These are phyloP conservation scores for Coemansia sp. DNA, from an alignment of 192 early-diverging fungal species.

Conservation along the genomic window DNA sequence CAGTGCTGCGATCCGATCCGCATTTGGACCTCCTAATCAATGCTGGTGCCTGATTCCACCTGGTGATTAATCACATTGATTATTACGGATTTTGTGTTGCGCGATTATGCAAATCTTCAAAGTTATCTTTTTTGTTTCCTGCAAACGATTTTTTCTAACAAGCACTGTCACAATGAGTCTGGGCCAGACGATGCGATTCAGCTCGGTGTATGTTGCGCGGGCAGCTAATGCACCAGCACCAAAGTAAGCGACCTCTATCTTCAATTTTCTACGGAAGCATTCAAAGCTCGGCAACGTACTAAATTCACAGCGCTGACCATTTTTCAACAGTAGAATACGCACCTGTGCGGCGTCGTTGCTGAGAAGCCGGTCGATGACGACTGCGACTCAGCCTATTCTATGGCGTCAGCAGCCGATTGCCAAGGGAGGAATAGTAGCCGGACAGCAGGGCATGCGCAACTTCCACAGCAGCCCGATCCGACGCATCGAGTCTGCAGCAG, in stretches of 20 bases:
- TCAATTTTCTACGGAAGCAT: too few species aligned
- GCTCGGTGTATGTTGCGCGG: conserved; percentile 10
- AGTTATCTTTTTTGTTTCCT: not conserved
- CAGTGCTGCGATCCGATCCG: not conserved
- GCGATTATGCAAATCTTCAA: not conserved
- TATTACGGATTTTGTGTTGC: not conserved
- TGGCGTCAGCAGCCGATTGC: not conserved
- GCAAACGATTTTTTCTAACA: not conserved
- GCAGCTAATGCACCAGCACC: conserved; percentile 11
- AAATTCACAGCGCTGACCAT: not conserved
- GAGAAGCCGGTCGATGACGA: not conserved
- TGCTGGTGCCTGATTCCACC: too few species aligned
- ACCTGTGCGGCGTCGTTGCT: not conserved
- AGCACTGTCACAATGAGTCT: not conserved
- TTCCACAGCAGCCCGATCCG: conserved; percentile 19
- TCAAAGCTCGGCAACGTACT: too few species aligned
- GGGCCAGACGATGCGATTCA: conserved; percentile 16
- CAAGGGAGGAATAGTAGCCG: not conserved
- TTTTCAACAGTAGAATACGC: not conserved
- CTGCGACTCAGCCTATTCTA: not conserved
- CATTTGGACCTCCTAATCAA: not conserved
- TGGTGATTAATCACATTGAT: not conserved
- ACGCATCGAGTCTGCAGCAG: not conserved
- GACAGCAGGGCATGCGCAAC: conserved; percentile 7
- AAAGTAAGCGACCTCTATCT: not conserved